Conservation (phyloP, 2,329 filamentous ascomycete species). For the Diaporthe ilicicola region DNA sequence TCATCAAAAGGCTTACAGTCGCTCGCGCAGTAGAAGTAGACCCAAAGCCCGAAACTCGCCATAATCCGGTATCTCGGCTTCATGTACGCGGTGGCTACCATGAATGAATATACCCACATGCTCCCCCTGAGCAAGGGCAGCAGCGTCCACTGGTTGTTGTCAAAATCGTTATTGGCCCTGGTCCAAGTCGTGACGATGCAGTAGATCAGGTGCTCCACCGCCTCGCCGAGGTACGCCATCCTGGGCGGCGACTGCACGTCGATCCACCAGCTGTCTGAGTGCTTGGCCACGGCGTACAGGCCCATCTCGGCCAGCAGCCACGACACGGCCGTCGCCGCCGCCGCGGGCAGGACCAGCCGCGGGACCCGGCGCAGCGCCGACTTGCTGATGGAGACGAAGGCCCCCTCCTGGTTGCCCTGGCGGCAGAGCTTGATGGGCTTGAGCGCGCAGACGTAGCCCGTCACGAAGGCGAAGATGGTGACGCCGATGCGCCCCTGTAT, state of each 20-base stretch:
- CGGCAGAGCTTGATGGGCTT: constrained; percentile 66
- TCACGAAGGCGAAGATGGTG: constrained; percentile 71
- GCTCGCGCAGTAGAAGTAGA: constrained; percentile 56
- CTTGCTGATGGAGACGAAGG: constrained; percentile 62
- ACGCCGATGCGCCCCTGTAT: constrained; percentile 71
- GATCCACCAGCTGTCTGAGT: constrained; percentile 68
- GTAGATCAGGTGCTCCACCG: constrained; percentile 53
- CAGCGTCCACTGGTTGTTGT: constrained; percentile 67
- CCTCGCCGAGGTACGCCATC: constrained; percentile 49
- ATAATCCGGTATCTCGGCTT: constrained; percentile 59
- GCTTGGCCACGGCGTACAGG: constrained; percentile 62
- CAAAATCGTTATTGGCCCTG: constrained; percentile 58
- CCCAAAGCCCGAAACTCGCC: constrained; percentile 53
- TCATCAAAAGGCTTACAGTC: constrained; percentile 41
- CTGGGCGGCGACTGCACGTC: constrained; percentile 55
- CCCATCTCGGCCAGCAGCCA: constrained; percentile 64
- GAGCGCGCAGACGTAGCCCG: constrained; percentile 70
- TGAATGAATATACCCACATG: constrained; percentile 62
- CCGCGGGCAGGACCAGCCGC: constrained; percentile 65
- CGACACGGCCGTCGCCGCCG: constrained; percentile 61
- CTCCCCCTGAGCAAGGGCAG: constrained; percentile 63
- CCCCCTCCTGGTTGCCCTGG: constrained; percentile 60
- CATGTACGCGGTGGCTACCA: constrained; percentile 60
- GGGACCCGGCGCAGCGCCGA: constrained; percentile 67
- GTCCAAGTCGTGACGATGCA: constrained; percentile 62